phyloP scores from a whole-genome alignment of 2,329 filamentous ascomycete genomes.

The Calonectria pseudoreteaudii region DNA sequence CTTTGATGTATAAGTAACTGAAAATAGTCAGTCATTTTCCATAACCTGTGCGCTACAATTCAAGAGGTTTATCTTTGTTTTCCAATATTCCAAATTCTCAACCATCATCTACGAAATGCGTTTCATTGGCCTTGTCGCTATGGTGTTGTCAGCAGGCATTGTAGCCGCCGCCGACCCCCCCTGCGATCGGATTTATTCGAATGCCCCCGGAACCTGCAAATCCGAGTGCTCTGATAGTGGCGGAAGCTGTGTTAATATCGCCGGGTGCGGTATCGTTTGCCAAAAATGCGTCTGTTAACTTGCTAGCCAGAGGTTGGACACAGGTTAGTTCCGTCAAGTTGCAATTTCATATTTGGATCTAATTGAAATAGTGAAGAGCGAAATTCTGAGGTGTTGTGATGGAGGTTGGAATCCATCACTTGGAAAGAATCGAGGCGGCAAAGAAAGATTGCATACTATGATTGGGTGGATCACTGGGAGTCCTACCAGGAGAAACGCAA shows the following conservation, averaged over 20 bases:
- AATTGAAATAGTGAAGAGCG: background rate
- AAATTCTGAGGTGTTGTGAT: background rate
- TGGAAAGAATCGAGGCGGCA: background rate
- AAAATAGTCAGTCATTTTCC: too few relatives aligned
- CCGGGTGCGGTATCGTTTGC: background rate
- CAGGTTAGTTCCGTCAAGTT: background rate
- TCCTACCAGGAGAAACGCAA: background rate
- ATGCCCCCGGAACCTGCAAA: background rate
- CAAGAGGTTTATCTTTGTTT: background rate
- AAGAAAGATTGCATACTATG: background rate
- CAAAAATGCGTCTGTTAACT: background rate
- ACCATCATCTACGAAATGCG: background rate
- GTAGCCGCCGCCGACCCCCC: background rate
- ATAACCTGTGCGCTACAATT: too few relatives aligned
- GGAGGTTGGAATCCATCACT: background rate
- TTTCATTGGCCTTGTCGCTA: background rate
- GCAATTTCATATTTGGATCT: background rate
- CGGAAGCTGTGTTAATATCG: background rate
- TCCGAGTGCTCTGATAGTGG: background rate
- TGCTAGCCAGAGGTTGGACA: too few relatives aligned
- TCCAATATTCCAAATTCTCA: too few relatives aligned
- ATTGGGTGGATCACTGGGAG: background rate
- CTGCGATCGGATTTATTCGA: background rate
- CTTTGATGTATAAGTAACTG: background rate
- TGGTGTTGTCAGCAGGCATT: background rate